These are phyloP conservation scores for Thielaviopsis euricoi DNA, from an alignment of 2,329 filamentous ascomycete species.

Conservation along the genomic window DNA sequence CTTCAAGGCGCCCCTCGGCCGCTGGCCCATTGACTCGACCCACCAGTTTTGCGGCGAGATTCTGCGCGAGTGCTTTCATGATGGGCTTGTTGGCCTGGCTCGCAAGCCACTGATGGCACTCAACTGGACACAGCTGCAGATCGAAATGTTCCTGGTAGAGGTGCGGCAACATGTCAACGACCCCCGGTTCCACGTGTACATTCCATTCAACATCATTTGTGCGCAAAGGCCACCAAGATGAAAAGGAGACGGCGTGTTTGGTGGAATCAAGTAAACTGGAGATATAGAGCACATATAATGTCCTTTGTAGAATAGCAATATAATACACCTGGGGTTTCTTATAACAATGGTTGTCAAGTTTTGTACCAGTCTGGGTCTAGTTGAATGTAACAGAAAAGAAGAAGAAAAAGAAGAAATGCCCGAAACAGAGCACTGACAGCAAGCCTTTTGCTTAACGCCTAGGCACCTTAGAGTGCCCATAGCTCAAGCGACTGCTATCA, in stretches of 20 bases:
- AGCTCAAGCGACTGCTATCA: slow-evolving; percentile 1
- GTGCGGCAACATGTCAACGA: slow-evolving; percentile 24
- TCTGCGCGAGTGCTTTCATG: slow-evolving; percentile 25
- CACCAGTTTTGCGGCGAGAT: slow-evolving; percentile 30
- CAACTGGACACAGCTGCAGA: slow-evolving; percentile 24
- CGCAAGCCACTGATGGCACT: slow-evolving; percentile 24
- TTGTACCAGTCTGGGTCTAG: too few species aligned
- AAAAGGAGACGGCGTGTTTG: background rate
- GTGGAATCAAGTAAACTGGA: too few species aligned
- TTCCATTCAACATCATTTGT: slow-evolving; percentile 24
- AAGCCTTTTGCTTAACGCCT: background rate
- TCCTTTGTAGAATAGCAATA: too few species aligned
- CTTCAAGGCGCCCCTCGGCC: slow-evolving; percentile 31
- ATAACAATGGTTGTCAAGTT: too few species aligned
- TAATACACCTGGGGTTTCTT: too few species aligned
- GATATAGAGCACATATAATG: background rate
- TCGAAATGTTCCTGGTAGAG: slow-evolving; percentile 27
- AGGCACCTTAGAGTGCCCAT: slow-evolving; percentile 1
- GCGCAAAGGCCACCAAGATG: slow-evolving; percentile 21
- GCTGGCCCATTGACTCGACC: slow-evolving; percentile 26
- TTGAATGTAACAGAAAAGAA: too few species aligned
- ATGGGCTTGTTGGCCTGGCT: slow-evolving; percentile 24
- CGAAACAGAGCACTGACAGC: too few species aligned
- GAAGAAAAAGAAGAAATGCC: too few species aligned
- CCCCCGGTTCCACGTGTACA: slow-evolving; percentile 23